A percentile compares a stretch with the other conserved stretches of the same genome.
Evolutionary conservation across 2,329 filamentous ascomycete genomes (phyloP).

Genomic region (Cladosporium sphaerospermum): DNA sequence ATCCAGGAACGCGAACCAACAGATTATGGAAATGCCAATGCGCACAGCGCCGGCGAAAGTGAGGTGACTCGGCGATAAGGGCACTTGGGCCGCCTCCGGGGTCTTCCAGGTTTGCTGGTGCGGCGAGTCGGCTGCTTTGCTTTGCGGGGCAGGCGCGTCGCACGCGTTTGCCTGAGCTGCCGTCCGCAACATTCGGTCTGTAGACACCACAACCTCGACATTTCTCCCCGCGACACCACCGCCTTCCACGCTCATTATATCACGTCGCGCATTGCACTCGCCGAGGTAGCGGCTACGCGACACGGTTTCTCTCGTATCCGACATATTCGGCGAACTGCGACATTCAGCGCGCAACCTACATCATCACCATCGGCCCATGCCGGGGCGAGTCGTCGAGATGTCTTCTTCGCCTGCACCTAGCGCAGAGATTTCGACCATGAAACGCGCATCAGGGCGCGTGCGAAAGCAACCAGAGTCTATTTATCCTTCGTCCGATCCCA

Average conservation of each 20-base stretch:
- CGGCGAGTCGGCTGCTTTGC: background rate
- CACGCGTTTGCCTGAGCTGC: background rate
- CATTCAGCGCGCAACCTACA: background rate
- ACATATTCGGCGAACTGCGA: slow-evolving; percentile 5
- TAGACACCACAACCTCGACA: background rate
- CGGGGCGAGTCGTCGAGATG: slow-evolving; percentile 14
- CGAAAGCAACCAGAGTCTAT: slow-evolving; percentile 29
- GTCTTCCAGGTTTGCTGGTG: background rate
- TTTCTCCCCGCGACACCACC: background rate
- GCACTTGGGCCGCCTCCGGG: too few relatives aligned
- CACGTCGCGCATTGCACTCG: background rate
- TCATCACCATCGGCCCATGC: slow-evolving; percentile 12
- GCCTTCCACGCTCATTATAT: background rate
- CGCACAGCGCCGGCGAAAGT: background rate
- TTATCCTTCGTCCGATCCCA: slow-evolving; percentile 23
- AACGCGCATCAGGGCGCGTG: slow-evolving; percentile 57
- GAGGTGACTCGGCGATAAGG: background rate
- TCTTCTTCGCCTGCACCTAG: slow-evolving; percentile 17
- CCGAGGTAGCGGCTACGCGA: background rate
- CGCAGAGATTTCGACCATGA: slow-evolving; percentile 41
- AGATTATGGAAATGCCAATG: background rate
- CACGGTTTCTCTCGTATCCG: background rate
- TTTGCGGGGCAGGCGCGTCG: background rate
- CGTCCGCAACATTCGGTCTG: background rate
- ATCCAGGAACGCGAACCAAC: background rate